Evolutionary conservation across 352 stramenopile species (phyloP).

Genomic region (Phytophthora syringae): DNA sequence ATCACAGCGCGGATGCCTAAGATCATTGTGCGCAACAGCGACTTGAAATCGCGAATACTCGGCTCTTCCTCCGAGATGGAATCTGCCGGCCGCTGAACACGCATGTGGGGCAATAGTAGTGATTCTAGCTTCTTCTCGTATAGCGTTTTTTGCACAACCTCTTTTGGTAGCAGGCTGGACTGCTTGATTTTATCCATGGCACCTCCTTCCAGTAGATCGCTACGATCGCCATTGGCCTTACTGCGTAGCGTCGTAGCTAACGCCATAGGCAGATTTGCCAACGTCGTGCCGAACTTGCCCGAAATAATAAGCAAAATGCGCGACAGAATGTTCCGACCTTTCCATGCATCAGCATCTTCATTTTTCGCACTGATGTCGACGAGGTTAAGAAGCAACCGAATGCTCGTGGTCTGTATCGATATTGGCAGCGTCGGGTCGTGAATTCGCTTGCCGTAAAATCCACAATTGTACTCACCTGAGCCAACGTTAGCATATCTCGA

Average conservation of each 20-base stretch:
- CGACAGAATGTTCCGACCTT: conserved; percentile 90
- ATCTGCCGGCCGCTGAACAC: conserved; percentile 54
- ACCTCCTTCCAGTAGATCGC: conserved; percentile 81
- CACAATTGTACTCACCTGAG: conserved; percentile 95
- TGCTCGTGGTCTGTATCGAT: conserved; percentile 96
- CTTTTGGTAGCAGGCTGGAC: conserved; percentile 75
- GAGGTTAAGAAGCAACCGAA: conserved; percentile 96
- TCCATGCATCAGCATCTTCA: conserved; percentile 87
- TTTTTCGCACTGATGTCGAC: conserved; percentile 98
- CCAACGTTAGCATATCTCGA: conserved; percentile 93
- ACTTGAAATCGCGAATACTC: conserved; percentile 92
- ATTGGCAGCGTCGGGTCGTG: conserved; percentile 94
- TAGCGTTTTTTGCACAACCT: conserved; percentile 49
- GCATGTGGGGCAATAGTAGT: conserved; percentile 64
- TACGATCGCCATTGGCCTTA: conserved; percentile 47
- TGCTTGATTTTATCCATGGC: conserved; percentile 91
- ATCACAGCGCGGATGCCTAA: conserved; percentile 98
- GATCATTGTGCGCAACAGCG: conserved; percentile 96
- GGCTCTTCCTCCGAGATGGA: conserved; percentile 78
- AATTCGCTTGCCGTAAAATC: conserved; percentile 94
- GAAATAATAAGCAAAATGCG: conserved; percentile 94
- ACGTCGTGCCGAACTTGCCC: conserved; percentile 93
- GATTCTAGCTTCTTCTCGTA: conserved; percentile 82
- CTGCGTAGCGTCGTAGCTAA: conserved; percentile 62
- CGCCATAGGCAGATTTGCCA: conserved; percentile 73